Evolutionary conservation across 2,329 filamentous ascomycete species (phyloP), one percentile per base, ranked within the genome.

Genomic region (Camillea tinctor): DNA sequence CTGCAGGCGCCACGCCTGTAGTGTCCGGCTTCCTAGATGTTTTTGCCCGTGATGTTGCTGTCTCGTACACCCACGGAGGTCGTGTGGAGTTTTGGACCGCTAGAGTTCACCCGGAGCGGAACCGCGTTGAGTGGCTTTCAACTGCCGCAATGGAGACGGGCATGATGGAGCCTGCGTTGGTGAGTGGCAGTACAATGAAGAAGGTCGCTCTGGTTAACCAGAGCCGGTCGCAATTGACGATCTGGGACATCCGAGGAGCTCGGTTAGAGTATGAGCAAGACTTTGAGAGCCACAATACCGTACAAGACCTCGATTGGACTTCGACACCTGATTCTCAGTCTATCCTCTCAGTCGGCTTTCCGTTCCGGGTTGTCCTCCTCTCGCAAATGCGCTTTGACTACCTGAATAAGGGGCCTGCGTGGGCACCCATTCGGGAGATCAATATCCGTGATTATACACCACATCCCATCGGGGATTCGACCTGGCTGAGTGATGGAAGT

Each of bases 311-410:
- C 13, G 93, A 97, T 73, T 97, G 94, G 94, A 94, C 93, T 0
- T 94, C 91, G 2, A 97, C 93, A 0, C 92, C 92, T 0, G 92
- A 96, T 72, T 88, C 87, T 54, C 92, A 97, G 70, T 94, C 91
- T 1, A 93, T 97, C 58, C 80, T 97, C 20, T 92, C 93, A 1
- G 91, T 97, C n/a, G 93, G 93, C 0, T 97, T 97, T 70, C 88
- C 89, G n/a, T 91, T 93, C 65, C 87, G 90, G 59, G 89, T 97
- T 4, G 77, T 96, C 26, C 81, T 97, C 2, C 83, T 97, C 23
- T 89, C 90, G 5, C 93, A 97, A 71, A 88, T 96, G 77, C 89
- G 93, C 13, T 97, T 95, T 71, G 92, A 97, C 74, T 97, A 97
- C 72, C 81, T 97, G 19, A 92, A 93, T 69, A 89, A 91, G 62